A percentile compares a stretch with the other conserved stretches of the same genome.
phyloP scores from a whole-genome alignment of 805 yeast genomes.

The Metschnikowia shivogae region DNA sequence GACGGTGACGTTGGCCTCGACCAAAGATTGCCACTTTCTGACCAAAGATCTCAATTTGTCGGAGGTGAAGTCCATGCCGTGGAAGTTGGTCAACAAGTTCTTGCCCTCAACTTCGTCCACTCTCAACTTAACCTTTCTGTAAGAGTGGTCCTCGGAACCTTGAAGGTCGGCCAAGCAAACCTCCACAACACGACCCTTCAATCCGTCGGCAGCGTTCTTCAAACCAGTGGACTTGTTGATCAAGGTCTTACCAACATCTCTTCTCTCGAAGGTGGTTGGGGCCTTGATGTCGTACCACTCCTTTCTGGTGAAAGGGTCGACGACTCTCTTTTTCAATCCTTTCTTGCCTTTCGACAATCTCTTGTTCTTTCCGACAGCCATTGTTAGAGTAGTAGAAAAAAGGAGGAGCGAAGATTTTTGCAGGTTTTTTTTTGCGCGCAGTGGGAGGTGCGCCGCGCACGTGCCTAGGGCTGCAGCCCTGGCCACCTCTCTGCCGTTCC shows the following conservation, averaged over 20 bases:
- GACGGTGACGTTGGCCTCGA: constrained; percentile 97
- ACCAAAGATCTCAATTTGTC: constrained; percentile 97
- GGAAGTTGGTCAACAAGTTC: constrained; percentile 98
- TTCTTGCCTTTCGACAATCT: constrained; percentile 88
- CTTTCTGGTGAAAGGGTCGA: constrained; percentile 99
- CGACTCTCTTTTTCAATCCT: constrained; percentile 98
- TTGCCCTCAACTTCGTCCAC: constrained; percentile 99
- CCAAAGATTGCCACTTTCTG: constrained; percentile 98
- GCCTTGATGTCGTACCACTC: constrained; percentile 99
- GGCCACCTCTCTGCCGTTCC: too few relatives aligned
- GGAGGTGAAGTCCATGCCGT: constrained; percentile 96
- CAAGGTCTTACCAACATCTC: constrained; percentile 97
- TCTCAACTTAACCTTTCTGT: constrained; percentile 95
- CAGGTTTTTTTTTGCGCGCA: constrained; percentile 2
- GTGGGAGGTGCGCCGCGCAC: not conserved
- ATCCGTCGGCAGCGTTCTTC: constrained; percentile 95
- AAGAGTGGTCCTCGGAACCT: constrained; percentile 98
- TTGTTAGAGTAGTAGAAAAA: constrained; percentile 16
- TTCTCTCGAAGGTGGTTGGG: constrained; percentile 97
- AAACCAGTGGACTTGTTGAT: constrained; percentile 98
- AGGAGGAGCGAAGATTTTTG: constrained; percentile 2
- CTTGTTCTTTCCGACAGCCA: constrained; percentile 90
- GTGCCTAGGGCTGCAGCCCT: constrained; percentile 5
- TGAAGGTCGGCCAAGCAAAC: constrained; percentile 95
- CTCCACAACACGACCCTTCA: constrained; percentile 97